Conservation (phyloP, 495 filamentous ascomycete genomes). For the Penicillium odoratum region DNA sequence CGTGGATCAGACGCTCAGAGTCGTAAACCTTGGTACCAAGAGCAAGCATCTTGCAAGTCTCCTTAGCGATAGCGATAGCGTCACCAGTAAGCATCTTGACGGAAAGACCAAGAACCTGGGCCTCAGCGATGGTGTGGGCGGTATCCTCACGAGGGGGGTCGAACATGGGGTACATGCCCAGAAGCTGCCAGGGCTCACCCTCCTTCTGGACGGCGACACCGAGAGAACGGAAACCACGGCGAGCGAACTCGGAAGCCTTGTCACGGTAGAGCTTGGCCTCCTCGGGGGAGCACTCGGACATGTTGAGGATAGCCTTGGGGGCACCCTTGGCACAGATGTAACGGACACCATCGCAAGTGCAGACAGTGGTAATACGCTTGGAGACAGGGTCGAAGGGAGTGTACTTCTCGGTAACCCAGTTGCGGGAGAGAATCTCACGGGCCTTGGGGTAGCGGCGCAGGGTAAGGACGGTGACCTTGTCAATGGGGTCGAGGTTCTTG, state of each 20-base stretch:
- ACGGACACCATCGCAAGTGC: constrained; percentile 63
- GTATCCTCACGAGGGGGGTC: constrained; percentile 77
- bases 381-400: constrained; percentile 77
- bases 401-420: constrained; percentile 75
- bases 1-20: constrained; percentile 71
- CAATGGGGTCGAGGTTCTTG: constrained; percentile 75
- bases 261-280: constrained; percentile 64
- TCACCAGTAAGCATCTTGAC: constrained; percentile 84
- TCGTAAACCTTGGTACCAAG: constrained; percentile 78
- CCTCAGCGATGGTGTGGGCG: constrained; percentile 74
- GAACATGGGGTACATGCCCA: constrained; percentile 78
- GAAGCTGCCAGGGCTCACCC: constrained; percentile 65
- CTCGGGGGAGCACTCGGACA: constrained; percentile 64
- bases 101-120: constrained; percentile 71
- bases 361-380: constrained; percentile 72
- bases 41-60: constrained; percentile 79
- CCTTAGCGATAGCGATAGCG: constrained; percentile 76
- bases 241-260: constrained; percentile 72
- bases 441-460: constrained; percentile 74
- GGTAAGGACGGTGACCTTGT: constrained; percentile 74
- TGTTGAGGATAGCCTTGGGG: constrained; percentile 69
- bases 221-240: constrained; percentile 79
- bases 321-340: constrained; percentile 73
- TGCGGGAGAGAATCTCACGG: constrained; percentile 64
- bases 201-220: constrained; percentile 72